Evolutionary conservation across 805 yeast genomes (phyloP).

Genomic region (Wickerhamiella cacticola): DNA sequence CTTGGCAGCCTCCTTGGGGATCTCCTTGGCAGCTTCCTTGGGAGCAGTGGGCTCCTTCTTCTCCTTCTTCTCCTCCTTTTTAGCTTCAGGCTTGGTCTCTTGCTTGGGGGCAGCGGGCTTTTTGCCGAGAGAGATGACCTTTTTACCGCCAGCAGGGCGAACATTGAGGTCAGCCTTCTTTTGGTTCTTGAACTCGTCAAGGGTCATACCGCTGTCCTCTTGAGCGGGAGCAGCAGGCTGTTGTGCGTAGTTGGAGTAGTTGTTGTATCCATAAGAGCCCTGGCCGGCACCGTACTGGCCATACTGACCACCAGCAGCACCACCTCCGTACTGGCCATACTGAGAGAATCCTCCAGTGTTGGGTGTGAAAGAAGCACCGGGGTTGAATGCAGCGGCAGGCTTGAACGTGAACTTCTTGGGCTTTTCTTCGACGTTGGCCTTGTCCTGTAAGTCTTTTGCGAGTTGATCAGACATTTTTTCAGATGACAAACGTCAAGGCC

Average conservation of each 20-base stretch:
- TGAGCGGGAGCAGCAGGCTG: slow-evolving; percentile 9
- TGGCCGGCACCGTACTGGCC: slow-evolving; percentile 13
- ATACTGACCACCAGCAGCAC: slow-evolving; percentile 5
- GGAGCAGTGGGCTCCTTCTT: slow-evolving; percentile 1
- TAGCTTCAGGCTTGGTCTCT: slow-evolving; percentile 10
- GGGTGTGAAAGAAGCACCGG: slow-evolving; percentile 20
- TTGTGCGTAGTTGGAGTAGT: slow-evolving; percentile 23
- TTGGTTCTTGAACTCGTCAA: slow-evolving; percentile 23
- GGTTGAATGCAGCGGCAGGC: slow-evolving; percentile 16
- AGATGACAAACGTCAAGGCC: not conserved
- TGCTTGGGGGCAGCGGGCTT: not conserved
- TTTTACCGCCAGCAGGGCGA: slow-evolving; percentile 18
- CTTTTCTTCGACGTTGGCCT: slow-evolving; percentile 21
- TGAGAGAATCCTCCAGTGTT: slow-evolving; percentile 9
- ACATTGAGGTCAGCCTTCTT: slow-evolving; percentile 20
- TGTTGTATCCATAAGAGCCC: slow-evolving; percentile 21
- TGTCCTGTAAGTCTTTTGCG: slow-evolving; percentile 23
- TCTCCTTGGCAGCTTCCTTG: slow-evolving; percentile 9
- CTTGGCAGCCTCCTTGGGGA: not conserved
- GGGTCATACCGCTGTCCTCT: slow-evolving; percentile 17
- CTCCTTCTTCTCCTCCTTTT: slow-evolving; percentile 12
- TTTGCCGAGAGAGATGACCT: slow-evolving; percentile 21
- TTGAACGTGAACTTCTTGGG: slow-evolving; percentile 22
- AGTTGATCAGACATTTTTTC: slow-evolving; percentile 16
- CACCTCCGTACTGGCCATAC: slow-evolving; percentile 15